Evolutionary conservation across 176 grass and related monocot genomes (phyloP), one percentile per base, ranked within the genome.

Genomic region (Zoysia japonica): DNA sequence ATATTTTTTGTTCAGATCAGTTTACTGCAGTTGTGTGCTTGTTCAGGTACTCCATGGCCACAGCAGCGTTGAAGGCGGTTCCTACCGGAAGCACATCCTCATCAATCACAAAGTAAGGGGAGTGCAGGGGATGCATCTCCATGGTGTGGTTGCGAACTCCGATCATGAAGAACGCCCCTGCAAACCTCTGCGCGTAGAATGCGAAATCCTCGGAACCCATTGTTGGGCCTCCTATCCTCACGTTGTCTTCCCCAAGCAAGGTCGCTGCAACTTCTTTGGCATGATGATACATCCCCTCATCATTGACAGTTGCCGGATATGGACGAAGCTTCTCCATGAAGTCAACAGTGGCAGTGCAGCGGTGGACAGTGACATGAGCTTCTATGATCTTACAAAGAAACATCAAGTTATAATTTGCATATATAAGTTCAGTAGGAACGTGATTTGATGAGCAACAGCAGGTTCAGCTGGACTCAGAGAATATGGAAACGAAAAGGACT

Each of bases 171-270:
- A 92, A 78, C 6, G 87, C 82, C 40, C 79, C 85, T 1, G 90
- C 41, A 20, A 92, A 82, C 40, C 51, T 78, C 57, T 92, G 71
- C 0, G 79, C 71, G 1, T 84, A 92, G 68, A 96, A 96, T 35
- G 82, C 77, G 9, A 96, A 96, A 74, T 96, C 93, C 68, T 96
- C 90, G 0, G 87, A 38, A 1, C 12, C 87, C 87, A 90, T 90
- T 0, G 8, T 0, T 2, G 47, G 84, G 2, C 38, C 7, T 8
- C 1, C 16, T 11, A 75, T 6, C 9, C 12, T 80, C 57, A 96
- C 79, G 11, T 86, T 86, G 36, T 39, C 76, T 73, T 80, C 67
- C 7, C 90, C 90, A 17, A 96, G 82, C 42, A 96, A 65, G 47
- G 41, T 50, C 67, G 79, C 62, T 2, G 75, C 93, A 59, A 92